Evolutionary conservation across 495 filamentous ascomycete species (phyloP), one percentile per base, ranked within the genome.

Genomic region (Neurospora pannonica): DNA sequence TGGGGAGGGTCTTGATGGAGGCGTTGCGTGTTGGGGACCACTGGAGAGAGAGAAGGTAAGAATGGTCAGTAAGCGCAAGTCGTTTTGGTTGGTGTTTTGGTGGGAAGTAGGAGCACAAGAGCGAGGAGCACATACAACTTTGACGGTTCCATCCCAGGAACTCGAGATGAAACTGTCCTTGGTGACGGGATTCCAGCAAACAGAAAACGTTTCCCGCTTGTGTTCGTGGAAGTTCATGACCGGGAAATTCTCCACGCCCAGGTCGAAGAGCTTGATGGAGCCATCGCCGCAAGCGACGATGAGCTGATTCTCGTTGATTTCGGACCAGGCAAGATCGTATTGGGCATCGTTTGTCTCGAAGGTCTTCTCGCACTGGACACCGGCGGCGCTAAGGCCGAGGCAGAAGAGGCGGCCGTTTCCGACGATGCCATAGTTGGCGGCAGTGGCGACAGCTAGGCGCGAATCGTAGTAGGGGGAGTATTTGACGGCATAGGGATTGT

Each of bases 381-480:
- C 96, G 42, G 91, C 88, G 0, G 93, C 86, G 7, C 92, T 95
- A 73, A 99, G 83, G 43, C 90, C 90, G 17, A 98, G 86, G 71
- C 95, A 90, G 77, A 91, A 97, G 2, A 98, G 80, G 36, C 95
- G 88, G 37, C 96, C 96, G 86, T 99, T 99, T 72, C 96, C 96
- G 6, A 98, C 97, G 31, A 99, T 92, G 28, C 97, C 96, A 81
- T 94, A 99, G 85, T 99, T 97, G 60, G 94, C 90, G 9, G 93
- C 90, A 6, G 93, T 88, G 36, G 92, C 91, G 75, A 97, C 93
- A 70, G 96, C 97, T 34, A 99, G 88, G 40, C 94, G 91, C 71
- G 92, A 94, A 84, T 98, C 95, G 86, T 95, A 96, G 87, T 97
- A 99, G 42, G 96, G 94, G 28, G 95, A 98, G 87, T 97, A 99